Percentiles rank a stretch among this genome's conserved stretches.
phyloP scores from a whole-genome alignment of 2,329 filamentous ascomycete genomes.

The Corynespora cassiicola region DNA sequence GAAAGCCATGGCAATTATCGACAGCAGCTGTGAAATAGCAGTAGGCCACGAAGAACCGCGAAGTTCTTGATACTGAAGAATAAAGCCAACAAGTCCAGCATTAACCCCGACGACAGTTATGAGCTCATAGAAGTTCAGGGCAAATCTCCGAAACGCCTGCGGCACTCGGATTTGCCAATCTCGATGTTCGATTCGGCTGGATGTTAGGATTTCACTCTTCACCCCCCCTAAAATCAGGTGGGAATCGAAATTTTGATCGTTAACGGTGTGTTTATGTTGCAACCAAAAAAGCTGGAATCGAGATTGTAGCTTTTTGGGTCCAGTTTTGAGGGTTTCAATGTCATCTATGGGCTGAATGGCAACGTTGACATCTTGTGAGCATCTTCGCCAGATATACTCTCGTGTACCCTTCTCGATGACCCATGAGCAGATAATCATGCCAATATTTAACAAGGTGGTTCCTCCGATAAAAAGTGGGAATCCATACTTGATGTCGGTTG shows the following conservation, averaged over 20 bases:
- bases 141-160: too few species aligned
- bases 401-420: constrained; percentile 1
- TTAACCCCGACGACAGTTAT: background rate
- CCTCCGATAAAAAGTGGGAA: too few species aligned
- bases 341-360: too few species aligned
- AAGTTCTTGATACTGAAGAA: constrained; percentile 8
- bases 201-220: constrained; percentile 8
- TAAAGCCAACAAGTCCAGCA: constrained; percentile 8
- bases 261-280: constrained; percentile 11
- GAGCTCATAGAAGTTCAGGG: background rate
- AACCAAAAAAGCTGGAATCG: constrained; percentile 10
- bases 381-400: constrained; percentile 1
- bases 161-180: too few species aligned
- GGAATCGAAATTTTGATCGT: constrained; percentile 11
- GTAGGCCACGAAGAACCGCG: constrained; percentile 7
- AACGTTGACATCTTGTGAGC: too few species aligned
- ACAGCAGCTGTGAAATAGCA: constrained; percentile 6
- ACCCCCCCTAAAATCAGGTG: constrained; percentile 7
- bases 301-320: too few species aligned
- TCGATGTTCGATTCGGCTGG: too few species aligned
- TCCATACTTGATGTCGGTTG: too few species aligned
- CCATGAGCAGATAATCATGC: constrained; percentile 1
- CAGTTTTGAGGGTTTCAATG: too few species aligned
- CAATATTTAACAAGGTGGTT: background rate
- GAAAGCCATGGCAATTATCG: constrained; percentile 7